Conservation (phyloP, 2,329 filamentous ascomycete species). For the Colletotrichum gloeosporioides region DNA sequence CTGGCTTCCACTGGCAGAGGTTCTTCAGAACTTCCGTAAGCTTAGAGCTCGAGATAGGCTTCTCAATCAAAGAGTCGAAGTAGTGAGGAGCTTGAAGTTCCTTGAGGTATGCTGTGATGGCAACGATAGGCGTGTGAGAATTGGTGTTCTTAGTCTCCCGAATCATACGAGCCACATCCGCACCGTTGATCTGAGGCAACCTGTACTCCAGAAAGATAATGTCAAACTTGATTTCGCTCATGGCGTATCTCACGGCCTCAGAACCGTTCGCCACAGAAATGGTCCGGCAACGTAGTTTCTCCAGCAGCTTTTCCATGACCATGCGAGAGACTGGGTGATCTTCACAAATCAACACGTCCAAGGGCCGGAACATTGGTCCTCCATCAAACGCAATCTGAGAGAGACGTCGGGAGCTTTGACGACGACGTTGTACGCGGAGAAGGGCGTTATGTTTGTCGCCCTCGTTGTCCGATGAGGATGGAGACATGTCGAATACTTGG, state of each 20-base stretch:
- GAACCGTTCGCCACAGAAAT: constrained; percentile 90
- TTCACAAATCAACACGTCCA: constrained; percentile 96
- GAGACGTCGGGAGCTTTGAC: constrained; percentile 93
- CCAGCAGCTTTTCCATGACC: constrained; percentile 98
- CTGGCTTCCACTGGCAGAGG: constrained; percentile 92
- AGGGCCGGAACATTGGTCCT: constrained; percentile 83
- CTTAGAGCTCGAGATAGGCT: constrained; percentile 92
- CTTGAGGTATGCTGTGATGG: constrained; percentile 97
- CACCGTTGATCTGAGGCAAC: constrained; percentile 91
- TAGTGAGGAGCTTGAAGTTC: constrained; percentile 94
- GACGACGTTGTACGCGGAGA: constrained; percentile 87
- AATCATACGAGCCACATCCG: constrained; percentile 97
- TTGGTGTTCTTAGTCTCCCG: constrained; percentile 96
- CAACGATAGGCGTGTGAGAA: constrained; percentile 91
- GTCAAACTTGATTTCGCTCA: constrained; percentile 98
- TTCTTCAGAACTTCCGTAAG: constrained; percentile 85
- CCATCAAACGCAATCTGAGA: constrained; percentile 90
- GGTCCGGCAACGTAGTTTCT: constrained; percentile 93
- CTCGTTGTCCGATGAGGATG: constrained; percentile 97
- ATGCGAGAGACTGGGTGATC: constrained; percentile 96
- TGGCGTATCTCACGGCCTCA: constrained; percentile 90
- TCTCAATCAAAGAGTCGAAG: constrained; percentile 95
- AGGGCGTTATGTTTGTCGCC: constrained; percentile 90
- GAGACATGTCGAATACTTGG: constrained; percentile 95
- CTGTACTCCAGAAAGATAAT: constrained; percentile 99